Base-by-base conservation (phyloP, 805 yeast species). In the Candida lessepsii region DNA sequence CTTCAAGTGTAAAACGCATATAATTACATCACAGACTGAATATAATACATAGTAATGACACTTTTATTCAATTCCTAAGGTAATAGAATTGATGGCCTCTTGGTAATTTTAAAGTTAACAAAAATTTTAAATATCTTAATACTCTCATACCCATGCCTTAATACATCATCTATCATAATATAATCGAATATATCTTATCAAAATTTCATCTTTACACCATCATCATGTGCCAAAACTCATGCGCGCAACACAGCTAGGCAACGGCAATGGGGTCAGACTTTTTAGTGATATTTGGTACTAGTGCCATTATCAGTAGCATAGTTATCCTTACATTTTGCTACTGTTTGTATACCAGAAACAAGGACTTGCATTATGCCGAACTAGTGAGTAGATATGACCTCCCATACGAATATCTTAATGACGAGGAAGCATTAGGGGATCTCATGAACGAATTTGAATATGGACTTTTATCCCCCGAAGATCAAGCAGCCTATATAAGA, bases 341-440 rank as follows among this genome's bases (percentile, higher is more conserved):
- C 14, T 21, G 16, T 9, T 9, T 32, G 21, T 32, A 14, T 32
- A 16, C 11, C 16, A 11, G 27, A 19, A 9, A 21, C 9, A 32
- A 19, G 10, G 35, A 20, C 27, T 3, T 23, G 3, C 27, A 21
- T 32, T 21, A 32, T 32, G 11, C 33, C 3, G 33, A 29, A n/a
- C 15, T 32, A 21, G 35, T 32, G 3, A 28, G 38, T 11, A 20
- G 27, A 7, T n/a, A 43, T 26, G 58, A 49, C 19, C 50, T 67
- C 2, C 73, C 72, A 14, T 55, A 52, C 14, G 73, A 61, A 39
- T 67, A 63, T 42, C 44, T 68, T 17, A 65, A 67, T 42, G 73
- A 68, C 46, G 71, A 67, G 37, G 72, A 66, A 40, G 39, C 65
- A 4, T 53, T 69, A 25, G 41, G 39, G 13, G 60, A 56, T 11